phyloP scores from a whole-genome alignment of 2,329 filamentous ascomycete genomes.

The Cryphonectria carpinicola region DNA sequence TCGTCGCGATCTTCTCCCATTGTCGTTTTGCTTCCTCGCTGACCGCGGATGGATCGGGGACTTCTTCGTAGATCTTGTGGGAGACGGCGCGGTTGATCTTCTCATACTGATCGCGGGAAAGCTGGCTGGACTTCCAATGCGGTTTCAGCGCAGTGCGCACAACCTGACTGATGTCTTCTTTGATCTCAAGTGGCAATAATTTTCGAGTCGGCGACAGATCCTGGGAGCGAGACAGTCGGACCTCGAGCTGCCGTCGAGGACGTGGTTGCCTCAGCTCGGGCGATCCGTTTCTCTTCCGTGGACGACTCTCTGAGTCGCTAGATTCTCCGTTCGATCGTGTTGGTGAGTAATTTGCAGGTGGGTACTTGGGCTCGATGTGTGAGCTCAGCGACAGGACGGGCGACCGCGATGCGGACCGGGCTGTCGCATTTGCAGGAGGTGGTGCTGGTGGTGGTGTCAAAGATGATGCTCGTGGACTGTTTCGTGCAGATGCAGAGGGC shows the following conservation, averaged over 20 bases:
- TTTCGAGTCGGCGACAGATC: conserved; percentile 71
- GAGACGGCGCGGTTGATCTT: conserved; percentile 90
- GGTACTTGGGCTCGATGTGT: conserved; percentile 73
- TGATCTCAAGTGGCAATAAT: conserved; percentile 76
- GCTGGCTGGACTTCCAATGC: conserved; percentile 76
- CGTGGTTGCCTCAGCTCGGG: conserved; percentile 59
- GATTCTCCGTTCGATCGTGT: conserved; percentile 51
- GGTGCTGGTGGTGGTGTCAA: conserved; percentile 67
- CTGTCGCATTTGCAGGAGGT: conserved; percentile 46
- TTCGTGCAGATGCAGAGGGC: conserved; percentile 66
- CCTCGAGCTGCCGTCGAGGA: conserved; percentile 49
- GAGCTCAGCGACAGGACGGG: conserved; percentile 70
- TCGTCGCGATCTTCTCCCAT: conserved; percentile 76
- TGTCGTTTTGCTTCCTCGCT: conserved; percentile 67
- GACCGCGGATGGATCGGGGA: conserved; percentile 58
- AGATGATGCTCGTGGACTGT: conserved; percentile 69
- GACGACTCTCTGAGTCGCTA: conserved; percentile 48
- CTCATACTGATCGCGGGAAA: conserved; percentile 89
- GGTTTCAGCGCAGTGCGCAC: conserved; percentile 83
- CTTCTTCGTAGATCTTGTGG: conserved; percentile 79
- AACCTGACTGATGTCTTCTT: conserved; percentile 86
- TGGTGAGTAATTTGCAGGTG: conserved; percentile 75
- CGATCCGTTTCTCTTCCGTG: conserved; percentile 32
- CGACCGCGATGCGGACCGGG: conserved; percentile 59
- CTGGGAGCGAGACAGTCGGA: conserved; percentile 52